Evolutionary conservation across 2,329 filamentous ascomycete species (phyloP).

Genomic region (Penicillium sp.): DNA sequence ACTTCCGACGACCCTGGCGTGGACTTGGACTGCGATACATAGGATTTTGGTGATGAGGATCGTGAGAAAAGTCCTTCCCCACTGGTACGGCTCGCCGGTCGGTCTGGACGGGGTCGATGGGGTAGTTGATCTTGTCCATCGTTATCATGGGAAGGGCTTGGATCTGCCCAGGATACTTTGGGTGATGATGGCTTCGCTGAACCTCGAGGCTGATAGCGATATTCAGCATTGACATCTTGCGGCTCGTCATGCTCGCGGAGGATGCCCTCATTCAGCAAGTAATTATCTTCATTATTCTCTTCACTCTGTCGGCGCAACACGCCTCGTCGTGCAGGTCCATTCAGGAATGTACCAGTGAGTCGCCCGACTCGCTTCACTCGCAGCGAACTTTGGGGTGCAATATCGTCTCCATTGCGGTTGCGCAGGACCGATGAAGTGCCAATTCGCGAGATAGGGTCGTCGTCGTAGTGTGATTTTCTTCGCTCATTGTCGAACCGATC

Average conservation of each 20-base stretch:
- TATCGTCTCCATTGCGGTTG: slow-evolving; percentile 62
- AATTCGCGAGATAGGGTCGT: slow-evolving; percentile 39
- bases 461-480: slow-evolving; percentile 38
- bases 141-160: slow-evolving; percentile 32
- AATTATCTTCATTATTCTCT: slow-evolving; percentile 58
- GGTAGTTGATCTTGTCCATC: slow-evolving; percentile 13
- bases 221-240: slow-evolving; percentile 35
- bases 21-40: slow-evolving; percentile 42
- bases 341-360: slow-evolving; percentile 74
- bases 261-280: slow-evolving; percentile 33
- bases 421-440: slow-evolving; percentile 45
- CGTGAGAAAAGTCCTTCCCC: slow-evolving; percentile 39
- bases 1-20: slow-evolving; percentile 49
- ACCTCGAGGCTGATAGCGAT: slow-evolving; percentile 27
- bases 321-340: slow-evolving; percentile 76
- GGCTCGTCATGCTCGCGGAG: slow-evolving; percentile 34
- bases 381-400: slow-evolving; percentile 71
- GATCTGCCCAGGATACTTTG: slow-evolving; percentile 44
- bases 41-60: slow-evolving; percentile 41
- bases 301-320: slow-evolving; percentile 65
- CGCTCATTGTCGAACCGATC: slow-evolving; percentile 41
- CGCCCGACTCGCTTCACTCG: slow-evolving; percentile 77
- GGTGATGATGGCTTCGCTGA: slow-evolving; percentile 36
- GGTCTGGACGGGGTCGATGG: slow-evolving; percentile 29
- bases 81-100: slow-evolving; percentile 24